Evolutionary conservation across 345 rosid species (phyloP).

Genomic region (Noccaea caerulescens): DNA sequence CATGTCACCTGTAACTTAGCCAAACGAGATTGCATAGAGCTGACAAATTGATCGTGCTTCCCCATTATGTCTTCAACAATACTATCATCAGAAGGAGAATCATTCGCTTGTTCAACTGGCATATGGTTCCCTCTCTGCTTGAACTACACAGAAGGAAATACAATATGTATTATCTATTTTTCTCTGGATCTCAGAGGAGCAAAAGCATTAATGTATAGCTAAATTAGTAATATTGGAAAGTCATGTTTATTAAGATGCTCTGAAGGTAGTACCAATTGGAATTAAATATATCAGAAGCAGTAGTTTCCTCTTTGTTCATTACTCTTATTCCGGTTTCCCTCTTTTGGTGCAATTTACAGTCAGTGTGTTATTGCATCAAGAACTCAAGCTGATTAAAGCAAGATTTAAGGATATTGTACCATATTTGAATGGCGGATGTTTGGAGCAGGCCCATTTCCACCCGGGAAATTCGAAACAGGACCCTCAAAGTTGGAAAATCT

Average conservation of each 20-base stretch:
- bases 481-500: constrained; percentile 62
- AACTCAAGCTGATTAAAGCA: constrained; percentile 2
- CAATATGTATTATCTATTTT: constrained; percentile 26
- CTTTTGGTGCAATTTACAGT: constrained; percentile 23
- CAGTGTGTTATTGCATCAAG: constrained; percentile 25
- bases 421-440: constrained; percentile 53
- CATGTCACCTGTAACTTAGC: constrained; percentile 86
- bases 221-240: constrained; percentile 2
- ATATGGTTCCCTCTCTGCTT: constrained; percentile 67
- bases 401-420: constrained; percentile 46
- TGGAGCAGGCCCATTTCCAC: constrained; percentile 49
- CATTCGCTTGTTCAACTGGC: constrained; percentile 57
- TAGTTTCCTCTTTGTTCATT: constrained; percentile 1
- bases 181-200: constrained; percentile 18
- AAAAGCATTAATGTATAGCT: constrained; percentile 3
- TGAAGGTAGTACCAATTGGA: neutral
- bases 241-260: constrained; percentile 15
- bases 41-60: constrained; percentile 76
- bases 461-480: constrained; percentile 49
- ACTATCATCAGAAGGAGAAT: constrained; percentile 72
- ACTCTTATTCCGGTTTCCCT: neutral
- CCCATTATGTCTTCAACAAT: constrained; percentile 69
- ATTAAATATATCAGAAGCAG: neutral
- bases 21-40: constrained; percentile 92
- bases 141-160: constrained; percentile 44